Conservation (phyloP, 2,329 filamentous ascomycete genomes). For the Stylonectria norvegica region DNA sequence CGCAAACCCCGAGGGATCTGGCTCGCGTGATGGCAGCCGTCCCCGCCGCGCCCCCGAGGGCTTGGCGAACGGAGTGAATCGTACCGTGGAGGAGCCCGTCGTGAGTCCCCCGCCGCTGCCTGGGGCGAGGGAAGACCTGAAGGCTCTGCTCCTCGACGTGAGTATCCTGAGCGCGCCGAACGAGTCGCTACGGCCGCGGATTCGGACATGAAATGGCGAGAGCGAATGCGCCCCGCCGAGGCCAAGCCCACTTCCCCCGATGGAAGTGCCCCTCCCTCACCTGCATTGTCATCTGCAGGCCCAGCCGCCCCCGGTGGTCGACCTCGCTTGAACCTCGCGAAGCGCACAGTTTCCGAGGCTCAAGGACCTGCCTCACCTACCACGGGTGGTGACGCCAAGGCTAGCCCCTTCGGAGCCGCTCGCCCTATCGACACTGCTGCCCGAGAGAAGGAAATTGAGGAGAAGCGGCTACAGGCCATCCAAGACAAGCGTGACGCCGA, state of each 20-base stretch:
- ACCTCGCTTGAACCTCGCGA: slow-evolving; percentile 82
- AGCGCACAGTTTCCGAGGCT: slow-evolving; percentile 83
- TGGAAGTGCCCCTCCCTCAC: slow-evolving; percentile 71
- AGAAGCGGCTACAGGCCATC: slow-evolving; percentile 71
- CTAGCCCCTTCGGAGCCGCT: slow-evolving; percentile 90
- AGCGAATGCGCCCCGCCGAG: slow-evolving; percentile 75
- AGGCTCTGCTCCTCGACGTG: slow-evolving; percentile 74
- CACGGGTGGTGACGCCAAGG: slow-evolving; percentile 65
- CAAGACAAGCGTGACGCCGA: slow-evolving; percentile 84
- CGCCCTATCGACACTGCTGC: slow-evolving; percentile 90
- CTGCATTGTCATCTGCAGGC: slow-evolving; percentile 54
- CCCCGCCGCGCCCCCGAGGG: slow-evolving; percentile 43
- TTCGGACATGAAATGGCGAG: slow-evolving; percentile 88
- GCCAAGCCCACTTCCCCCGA: slow-evolving; percentile 66
- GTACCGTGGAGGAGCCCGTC: slow-evolving; percentile 59
- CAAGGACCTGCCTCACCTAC: slow-evolving; percentile 50
- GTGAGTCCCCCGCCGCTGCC: slow-evolving; percentile 67
- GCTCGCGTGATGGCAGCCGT: slow-evolving; percentile 54
- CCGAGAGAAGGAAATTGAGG: slow-evolving; percentile 84
- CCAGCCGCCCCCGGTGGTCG: slow-evolving; percentile 56
- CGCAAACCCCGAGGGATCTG: slow-evolving; percentile 40
- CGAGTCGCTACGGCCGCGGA: slow-evolving; percentile 83
- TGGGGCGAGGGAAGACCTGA: slow-evolving; percentile 75
- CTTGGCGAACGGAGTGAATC: slow-evolving; percentile 59
- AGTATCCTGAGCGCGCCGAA: slow-evolving; percentile 69